Evolutionary conservation across 345 rosid genomes (phyloP), one percentile per base, ranked within the genome.

Genomic region (Excoecaria agallocha): DNA sequence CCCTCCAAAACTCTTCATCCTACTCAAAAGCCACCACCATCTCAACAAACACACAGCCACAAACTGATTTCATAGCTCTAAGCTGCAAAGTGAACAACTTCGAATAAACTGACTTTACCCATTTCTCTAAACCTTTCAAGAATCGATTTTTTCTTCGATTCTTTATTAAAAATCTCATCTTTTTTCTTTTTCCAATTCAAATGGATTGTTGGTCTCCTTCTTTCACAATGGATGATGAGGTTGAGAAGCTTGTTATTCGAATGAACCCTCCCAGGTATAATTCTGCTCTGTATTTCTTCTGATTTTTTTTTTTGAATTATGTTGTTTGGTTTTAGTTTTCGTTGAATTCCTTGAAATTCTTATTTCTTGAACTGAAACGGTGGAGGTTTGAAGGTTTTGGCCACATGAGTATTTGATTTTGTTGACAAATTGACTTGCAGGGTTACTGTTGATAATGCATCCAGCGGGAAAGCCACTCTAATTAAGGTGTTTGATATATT

Each of bases 241-340:
- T 85, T 75, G 86, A 86, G 85, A 91, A 91, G 83, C 93, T 91
- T 46, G 85, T 87, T 8, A 84, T 85, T 75, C 85, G 94, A 50
- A 88, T 91, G 89, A 91, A 91, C 82, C 97, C 94, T 30, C 97
- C 97, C 19, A 87, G 93, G 96, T 91, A 62, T 41, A 61, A 43
- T 65, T 70, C n/a, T 0, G 45, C 15, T 17, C 51, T 70, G 35
- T 52, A 4, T 71, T 22, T 5, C 17, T 25, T 6, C 35, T 25
- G 45, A 20, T 70, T 20, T 20, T 6, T 49, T 49, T 5, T 66
- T 70, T 72, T 41, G 9, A 12, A 38, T 48, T 17, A n/a, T 57
- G 2, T 37, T 30, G 2, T 30, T 30, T 30, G 3, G 17, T 49
- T 43, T 65, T 52, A 17, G 57, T 15, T 22, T 39, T 63, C 20